Evolutionary conservation across 2,329 filamentous ascomycete species (phyloP), one percentile per base, ranked within the genome.

Genomic region (Colletotrichum neosansevieriae): DNA sequence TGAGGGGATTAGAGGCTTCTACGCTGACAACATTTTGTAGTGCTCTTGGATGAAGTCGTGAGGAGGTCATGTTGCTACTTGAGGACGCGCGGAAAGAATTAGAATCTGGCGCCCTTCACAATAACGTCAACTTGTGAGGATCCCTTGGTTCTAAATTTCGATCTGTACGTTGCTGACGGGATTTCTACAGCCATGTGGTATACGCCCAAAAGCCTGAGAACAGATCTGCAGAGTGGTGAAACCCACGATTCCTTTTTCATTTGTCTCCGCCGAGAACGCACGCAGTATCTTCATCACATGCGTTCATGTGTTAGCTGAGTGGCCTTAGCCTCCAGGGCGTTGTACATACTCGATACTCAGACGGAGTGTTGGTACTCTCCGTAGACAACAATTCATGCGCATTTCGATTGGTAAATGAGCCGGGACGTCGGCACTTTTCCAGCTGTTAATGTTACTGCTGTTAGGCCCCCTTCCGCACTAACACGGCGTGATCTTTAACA

Each of bases 11-110:
- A n/a, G 73, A 75, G 21, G 74, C 54, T 7, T 72, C 75, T 44
- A 72, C 67, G 17, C 64, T 75, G 47, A 69, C 68, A 10, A 50
- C 75, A 17, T 76, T 77, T 56, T 77, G 75, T 4, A 71, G 73
- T 29, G 72, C 75, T 10, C 67, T 76, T 32, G 74, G 74, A 1
- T 78, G 76, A 76, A 63, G 44, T 0, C 59, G 65, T 47, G 63
- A 74, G 21, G 75, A 78, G 56, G 73, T 73, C 17, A 56, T 74
- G 24, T 71, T 74, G 3, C 70, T 77, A 47, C 72, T 76, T 32
- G 74, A 73, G 4, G 64, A 71, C 1, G 76, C 76, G 2, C 73
- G 73, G 12, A 74, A 73, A 34, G 76, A 77, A 67, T 59, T 78
- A 54, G 74, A 71, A 63, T 74, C 75, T 64, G 71, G 58, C 44